Conservation (phyloP, 1,284 basidiomycete genomes). For the Ganoderma sp. region DNA sequence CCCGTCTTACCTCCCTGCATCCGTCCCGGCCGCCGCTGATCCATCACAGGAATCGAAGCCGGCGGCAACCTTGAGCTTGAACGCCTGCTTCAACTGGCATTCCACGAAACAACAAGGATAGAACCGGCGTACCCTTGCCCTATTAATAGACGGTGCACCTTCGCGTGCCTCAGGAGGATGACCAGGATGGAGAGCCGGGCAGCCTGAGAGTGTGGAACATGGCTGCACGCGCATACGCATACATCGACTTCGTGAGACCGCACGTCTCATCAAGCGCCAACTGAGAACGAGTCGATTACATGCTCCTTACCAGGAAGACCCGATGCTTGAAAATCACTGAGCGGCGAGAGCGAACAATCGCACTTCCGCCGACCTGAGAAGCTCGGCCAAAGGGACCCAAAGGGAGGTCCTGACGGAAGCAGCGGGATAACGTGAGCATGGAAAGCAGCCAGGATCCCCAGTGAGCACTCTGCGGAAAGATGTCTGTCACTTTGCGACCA, state of each 20-base stretch:
- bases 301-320: background rate
- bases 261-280: background rate
- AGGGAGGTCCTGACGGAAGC: background rate
- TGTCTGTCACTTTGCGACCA: slow-evolving; percentile 1
- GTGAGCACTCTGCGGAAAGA: background rate
- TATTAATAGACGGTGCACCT: background rate
- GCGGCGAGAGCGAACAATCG: background rate
- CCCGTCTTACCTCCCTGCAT: background rate
- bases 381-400: background rate
- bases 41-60: background rate
- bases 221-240: background rate
- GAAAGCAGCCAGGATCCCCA: background rate
- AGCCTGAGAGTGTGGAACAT: background rate
- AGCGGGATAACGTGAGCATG: background rate
- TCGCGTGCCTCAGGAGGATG: background rate
- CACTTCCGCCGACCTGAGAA: background rate
- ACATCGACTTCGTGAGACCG: background rate
- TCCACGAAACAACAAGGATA: background rate
- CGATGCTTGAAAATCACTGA: background rate
- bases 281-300: background rate
- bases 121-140: background rate
- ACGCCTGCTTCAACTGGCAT: background rate
- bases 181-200: background rate
- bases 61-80: background rate
- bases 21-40: background rate